Percentiles rank a stretch among this genome's conserved stretches.
These are phyloP conservation scores for Nepenthes mirabilis DNA, from an alignment of 148 eudicot species.

Conservation along the genomic window DNA sequence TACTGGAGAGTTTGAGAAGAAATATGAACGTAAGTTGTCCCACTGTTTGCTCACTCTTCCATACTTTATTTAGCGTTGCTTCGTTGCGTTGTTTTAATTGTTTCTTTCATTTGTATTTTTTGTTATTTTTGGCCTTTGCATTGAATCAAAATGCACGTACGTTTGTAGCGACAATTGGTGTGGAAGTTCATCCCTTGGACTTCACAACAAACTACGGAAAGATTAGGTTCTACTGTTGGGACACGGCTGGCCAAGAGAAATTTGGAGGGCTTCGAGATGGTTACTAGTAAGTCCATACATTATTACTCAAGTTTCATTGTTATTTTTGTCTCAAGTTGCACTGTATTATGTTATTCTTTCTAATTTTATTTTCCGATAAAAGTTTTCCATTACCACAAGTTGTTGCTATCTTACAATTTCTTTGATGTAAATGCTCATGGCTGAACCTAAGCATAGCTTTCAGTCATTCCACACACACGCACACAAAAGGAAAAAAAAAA, in stretches of 20 bases:
- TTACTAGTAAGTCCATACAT: constrained; percentile 34
- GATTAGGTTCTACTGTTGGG: constrained; percentile 65
- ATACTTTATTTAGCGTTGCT: neutral
- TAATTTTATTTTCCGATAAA: neutral
- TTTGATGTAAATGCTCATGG: too few relatives aligned
- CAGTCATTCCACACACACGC: too few relatives aligned
- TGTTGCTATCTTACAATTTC: too few relatives aligned
- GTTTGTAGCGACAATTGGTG: constrained; percentile 58
- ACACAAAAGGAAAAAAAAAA: too few relatives aligned
- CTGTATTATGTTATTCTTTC: too few relatives aligned
- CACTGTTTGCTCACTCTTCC: neutral
- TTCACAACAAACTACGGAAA: constrained; percentile 51
- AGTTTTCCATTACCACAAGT: too few relatives aligned
- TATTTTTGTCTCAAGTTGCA: neutral
- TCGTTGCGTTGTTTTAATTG: neutral
- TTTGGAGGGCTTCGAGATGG: constrained; percentile 68
- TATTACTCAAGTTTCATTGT: neutral
- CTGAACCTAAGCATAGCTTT: too few relatives aligned
- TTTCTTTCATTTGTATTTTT: neutral
- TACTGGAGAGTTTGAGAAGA: constrained; percentile 66
- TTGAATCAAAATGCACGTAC: neutral
- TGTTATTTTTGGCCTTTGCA: neutral
- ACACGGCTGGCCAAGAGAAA: constrained; percentile 70
- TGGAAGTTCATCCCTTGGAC: constrained; percentile 63
- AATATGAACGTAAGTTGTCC: constrained; percentile 47